Evolutionary conservation across 2,329 filamentous ascomycete species (phyloP), one percentile per base, ranked within the genome.

Genomic region (Aspergillus uvarum): DNA sequence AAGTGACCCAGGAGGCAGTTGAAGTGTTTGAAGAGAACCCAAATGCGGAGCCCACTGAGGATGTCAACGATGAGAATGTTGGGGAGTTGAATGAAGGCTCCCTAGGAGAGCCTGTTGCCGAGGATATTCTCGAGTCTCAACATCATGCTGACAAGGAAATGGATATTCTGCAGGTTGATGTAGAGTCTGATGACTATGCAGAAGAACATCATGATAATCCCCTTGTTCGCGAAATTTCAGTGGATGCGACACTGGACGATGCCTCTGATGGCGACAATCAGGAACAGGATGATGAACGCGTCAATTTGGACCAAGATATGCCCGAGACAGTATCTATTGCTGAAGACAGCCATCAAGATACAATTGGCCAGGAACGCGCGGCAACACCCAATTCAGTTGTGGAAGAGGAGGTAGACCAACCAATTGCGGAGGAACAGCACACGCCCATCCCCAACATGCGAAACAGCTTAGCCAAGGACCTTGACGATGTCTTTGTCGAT

Each of bases 401-500:
- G 24, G 19, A 22, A n/a, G n/a, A 26, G 38, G 31, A 38, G 51
- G 32, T 38, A 2, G 31, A 31, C 14, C 11, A 32, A 1, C 10
- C 38, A 19, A n/a, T 6, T 26, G 16, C 47, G 5, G 49, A 59
- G 5, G 12, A 6, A 5, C 21, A 29, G 11, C 35, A 49, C 4
- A 32, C 22, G 26, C 12, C 35, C n/a, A 16, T 14, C 21, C 21
- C 49, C 10, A 31, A 42, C n/a, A 22, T 51, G 42, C 54, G 50
- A 24, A 38, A 55, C 24, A 59, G 56, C 38, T 22, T 63, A 8
- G 26, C 59, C 5, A 42, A 62, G 35, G 66, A 62, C 6, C 60
- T 68, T 51, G 61, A 65, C 44, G 64, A 68, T 55, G 62, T 65
- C 29, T 68, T 67, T 35, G 62, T 51, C 48, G 64, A 67, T n/a